Evolutionary conservation across 352 stramenopile species (phyloP).

Genomic region (Elongisporangium undulatum): DNA sequence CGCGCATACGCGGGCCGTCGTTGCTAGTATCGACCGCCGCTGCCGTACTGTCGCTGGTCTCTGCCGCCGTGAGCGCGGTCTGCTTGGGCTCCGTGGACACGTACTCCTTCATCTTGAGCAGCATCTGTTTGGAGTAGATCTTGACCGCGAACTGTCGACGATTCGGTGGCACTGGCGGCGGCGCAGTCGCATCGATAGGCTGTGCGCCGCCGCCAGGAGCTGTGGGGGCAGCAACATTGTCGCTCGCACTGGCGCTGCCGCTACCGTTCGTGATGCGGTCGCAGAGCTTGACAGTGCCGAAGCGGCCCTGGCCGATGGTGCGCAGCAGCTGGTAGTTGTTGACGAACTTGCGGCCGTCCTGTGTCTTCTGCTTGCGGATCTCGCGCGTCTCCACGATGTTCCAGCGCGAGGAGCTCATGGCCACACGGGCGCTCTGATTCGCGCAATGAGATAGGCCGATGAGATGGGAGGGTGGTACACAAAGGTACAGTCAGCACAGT

Average conservation of each 20-base stretch:
- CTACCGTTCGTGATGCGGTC: constrained; percentile 35
- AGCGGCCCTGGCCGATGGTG: constrained; percentile 69
- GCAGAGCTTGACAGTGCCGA: constrained; percentile 85
- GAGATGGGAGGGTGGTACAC: too few relatives aligned
- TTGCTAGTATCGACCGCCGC: constrained; percentile 1
- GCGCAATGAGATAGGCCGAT: too few relatives aligned
- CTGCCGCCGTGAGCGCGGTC: background rate
- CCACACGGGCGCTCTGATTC: background rate
- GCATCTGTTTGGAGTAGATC: constrained; percentile 77
- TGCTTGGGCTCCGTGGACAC: constrained; percentile 17
- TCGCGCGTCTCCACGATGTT: constrained; percentile 64
- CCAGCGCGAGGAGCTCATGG: constrained; percentile 22
- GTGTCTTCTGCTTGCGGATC: constrained; percentile 42
- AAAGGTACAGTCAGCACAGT: too few relatives aligned
- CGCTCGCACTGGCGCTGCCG: constrained; percentile 6
- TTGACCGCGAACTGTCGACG: constrained; percentile 73
- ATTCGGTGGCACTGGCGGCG: constrained; percentile 9
- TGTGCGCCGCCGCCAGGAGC: constrained; percentile 1
- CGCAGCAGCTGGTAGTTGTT: constrained; percentile 81
- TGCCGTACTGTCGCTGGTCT: constrained; percentile 1
- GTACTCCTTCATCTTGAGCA: constrained; percentile 81
- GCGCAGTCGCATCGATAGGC: constrained; percentile 2
- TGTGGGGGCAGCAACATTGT: background rate
- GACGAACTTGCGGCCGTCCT: constrained; percentile 47
- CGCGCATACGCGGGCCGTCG: constrained; percentile 37